Base-by-base conservation (phyloP, 1,139 yeast species). In the Blastobotrys persicus region DNA sequence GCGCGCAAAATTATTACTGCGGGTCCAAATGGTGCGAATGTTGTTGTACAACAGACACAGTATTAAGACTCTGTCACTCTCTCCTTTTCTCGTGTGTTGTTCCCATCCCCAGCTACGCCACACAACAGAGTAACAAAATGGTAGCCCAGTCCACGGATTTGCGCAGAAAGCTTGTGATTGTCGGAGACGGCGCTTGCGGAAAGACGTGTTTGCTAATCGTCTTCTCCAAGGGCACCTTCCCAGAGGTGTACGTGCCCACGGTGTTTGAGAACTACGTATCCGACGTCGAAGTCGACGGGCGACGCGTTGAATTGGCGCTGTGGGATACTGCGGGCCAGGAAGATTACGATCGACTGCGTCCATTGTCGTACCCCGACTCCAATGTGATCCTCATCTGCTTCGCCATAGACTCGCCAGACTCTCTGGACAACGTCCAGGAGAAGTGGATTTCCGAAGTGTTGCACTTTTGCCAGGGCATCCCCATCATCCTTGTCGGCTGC, bases 241-340 rank as follows among this genome's bases (percentile, higher is more conserved):
- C 97, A 56, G 95, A 88, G 55, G 92, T 88, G 52, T 89, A 89
- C 68, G 96, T 88, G 45, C 97, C 97, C 61, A 89, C 97, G 26
- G 96, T 89, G 53, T 89, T 89, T 66, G 97, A 89, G 70, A 88
- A 88, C 76, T 88, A 89, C 71, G 95, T 88, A 61, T 92, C 96
- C 44, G 95, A 88, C 66, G 96, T 89, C 51, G 95, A 86, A 68
- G 95, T 89, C 55, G 74, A 89, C 64, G 96, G 96, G 50, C 85
- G 95, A 76, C 87, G 87, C 70, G 96, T 88, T 52, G 95, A 88
- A 69, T 78, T 89, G 72, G 96, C 96, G 19, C 78, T 89, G 59
- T 89, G 97, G 96, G 97, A 89, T 87, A 89, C 97, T 61, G 97
- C 97, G 50, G 97, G 97, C 56, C 97, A 89, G 78, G 96, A 89